Base-by-base conservation (phyloP, 1,139 yeast species). In the Lodderomyces orthopsilosis region DNA sequence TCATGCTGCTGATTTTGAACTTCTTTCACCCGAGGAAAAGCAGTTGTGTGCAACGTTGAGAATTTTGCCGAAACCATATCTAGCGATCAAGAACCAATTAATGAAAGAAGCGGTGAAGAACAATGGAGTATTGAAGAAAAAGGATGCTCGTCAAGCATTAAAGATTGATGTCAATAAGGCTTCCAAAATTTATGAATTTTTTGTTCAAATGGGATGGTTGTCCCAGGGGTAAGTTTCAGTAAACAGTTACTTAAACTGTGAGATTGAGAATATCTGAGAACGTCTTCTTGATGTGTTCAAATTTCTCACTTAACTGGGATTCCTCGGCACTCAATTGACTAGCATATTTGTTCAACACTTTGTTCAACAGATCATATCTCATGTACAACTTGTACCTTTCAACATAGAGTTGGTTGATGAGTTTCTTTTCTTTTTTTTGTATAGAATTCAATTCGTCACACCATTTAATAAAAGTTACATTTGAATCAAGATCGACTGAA, bases 31-130 rank as follows among this genome's bases (percentile, higher is more conserved):
- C 21, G 96, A 87, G 49, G 99, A 93, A 61, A 93, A 85, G 59
- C 82, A 80, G 47, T 66, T 94, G 37, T 94, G 98, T 66, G 76
- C 91, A 4, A 87, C 83, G 40, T 71, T 93, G 49, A 80, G 95
- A 51, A 84, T 94, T 10, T 66, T 86, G 48, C 98, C 99, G 10
- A 93, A 93, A 60, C 96, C 98, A 2, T 93, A 91, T 58, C 69
- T 94, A 51, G 96, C 95, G 2, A 88, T 93, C 51, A 93, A 93
- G 59, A 95, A 89, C 59, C 83, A 90, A n/a, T 66, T 93, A 46
- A 89, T 93, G 73, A 79, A 94, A 54, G 97, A 91, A 59, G 81
- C 95, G 23, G 70, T 91, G 33, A 81, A 88, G 51, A 84, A 87
- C 37, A 95, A 95, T 38, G 98, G 98, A 7, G 66, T 77, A 5